Evolutionary conservation across 331 rosid species (phyloP), one percentile per base, ranked within the genome.

Genomic region (Malus hybrid): DNA sequence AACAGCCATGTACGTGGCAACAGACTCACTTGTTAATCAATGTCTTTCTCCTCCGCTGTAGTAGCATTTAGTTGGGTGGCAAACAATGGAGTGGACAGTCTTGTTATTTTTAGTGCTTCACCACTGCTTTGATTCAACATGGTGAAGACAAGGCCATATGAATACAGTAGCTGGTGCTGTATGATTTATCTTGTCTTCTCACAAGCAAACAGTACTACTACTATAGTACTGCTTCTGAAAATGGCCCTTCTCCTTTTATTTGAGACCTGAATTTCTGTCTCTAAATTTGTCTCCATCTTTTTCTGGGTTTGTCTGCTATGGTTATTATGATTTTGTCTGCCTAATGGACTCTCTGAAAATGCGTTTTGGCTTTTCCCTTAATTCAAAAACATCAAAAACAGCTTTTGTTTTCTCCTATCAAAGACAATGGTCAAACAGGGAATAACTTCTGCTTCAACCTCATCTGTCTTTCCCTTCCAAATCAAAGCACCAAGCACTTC

Each of bases 391-490:
- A 52, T 16, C 9, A 18, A 18, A 6, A 67, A 73, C 82, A 46
- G 81, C 63, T 63, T 77, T 83, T 66, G 52, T 84, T 85, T 83
- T 79, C 76, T 18, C 57, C 22, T 81, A 82, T 66, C 87, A 32
- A 13, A 77, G 76, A 73, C 80, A 79, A 81, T 32, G 72, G 79
- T 65, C 79, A 64, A 48, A 34, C 76, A 85, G 81, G 90, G 77
- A 82, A 82, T 76, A 79, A 6, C 18, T 69, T 75, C 79, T 84
- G 89, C 78, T 79, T 84, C 90, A 69, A 68, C 84, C 86, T 73
- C 69, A 80, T 86, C 82, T 72, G 74, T 52, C 67, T 36, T 52
- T 59, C 36, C 76, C 54, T 81, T 29, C 28, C 75, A 29, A 36
- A 84, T 54, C 86, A 81, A 77, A 85, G 66, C 11, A 70, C 76